Percentiles rank a stretch among this genome's conserved stretches.
Evolutionary conservation across 495 filamentous ascomycete genomes (phyloP).

Genomic region (Neurospora sp.): DNA sequence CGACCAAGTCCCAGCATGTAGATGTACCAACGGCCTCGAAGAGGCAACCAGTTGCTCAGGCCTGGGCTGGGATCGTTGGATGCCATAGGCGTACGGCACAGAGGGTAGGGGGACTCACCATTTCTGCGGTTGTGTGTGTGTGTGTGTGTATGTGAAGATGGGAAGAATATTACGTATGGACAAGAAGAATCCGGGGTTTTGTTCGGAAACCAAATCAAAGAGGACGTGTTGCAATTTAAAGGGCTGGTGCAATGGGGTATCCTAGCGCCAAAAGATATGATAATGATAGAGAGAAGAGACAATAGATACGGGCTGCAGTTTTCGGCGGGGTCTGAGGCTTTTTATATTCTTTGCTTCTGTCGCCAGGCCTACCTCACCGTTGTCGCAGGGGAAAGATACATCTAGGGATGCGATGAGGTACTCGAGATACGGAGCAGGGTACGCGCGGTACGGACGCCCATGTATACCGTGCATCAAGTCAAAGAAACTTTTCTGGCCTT

Average conservation of each 20-base stretch:
- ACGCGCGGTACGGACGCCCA: not conserved
- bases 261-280: not conserved
- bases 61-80: not conserved
- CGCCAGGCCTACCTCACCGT: slow-evolving; percentile 1
- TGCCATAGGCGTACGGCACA: not conserved
- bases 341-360: slow-evolving; percentile 8
- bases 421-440: not conserved
- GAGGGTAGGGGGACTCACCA: slow-evolving; percentile 1
- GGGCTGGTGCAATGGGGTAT: slow-evolving; percentile 3
- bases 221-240: slow-evolving; percentile 2
- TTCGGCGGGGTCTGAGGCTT: slow-evolving; percentile 9
- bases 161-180: slow-evolving; percentile 1
- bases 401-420: not conserved
- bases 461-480: not conserved
- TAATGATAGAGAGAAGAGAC: not conserved
- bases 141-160: not conserved
- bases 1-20: not conserved
- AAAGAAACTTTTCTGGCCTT: not conserved
- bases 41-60: not conserved
- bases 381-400: not conserved
- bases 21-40: not conserved
- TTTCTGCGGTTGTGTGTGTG: not conserved
- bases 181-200: not conserved
- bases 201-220: not conserved
- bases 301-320: not conserved